Base-by-base conservation (phyloP, 1,284 basidiomycete species). In the Sanghuangporus baumii region DNA sequence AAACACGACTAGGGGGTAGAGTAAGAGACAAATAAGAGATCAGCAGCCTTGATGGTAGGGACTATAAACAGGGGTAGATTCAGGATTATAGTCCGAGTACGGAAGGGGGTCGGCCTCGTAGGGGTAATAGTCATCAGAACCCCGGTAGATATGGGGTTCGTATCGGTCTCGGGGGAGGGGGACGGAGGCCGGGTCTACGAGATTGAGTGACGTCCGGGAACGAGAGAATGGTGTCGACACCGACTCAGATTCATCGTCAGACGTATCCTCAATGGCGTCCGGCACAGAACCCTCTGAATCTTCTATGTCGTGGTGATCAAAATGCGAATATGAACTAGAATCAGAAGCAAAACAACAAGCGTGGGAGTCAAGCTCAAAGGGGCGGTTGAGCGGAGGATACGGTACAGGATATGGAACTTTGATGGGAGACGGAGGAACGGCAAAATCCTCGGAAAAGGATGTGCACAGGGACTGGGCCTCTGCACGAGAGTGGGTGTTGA, bases 181-280 rank as follows among this genome's bases (percentile, higher is more conserved):
- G 38, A 81, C 72, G 58, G 79, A 78, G 65, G 81, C 76, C 50
- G 81, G 75, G 69, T 84, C 80, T 46, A 77, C 71, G 61, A 81
- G 75, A 69, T 79, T 79, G 56, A 83, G 69, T 23, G 86, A 86
- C 12, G 73, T 70, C 55, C 70, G 72, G 48, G 75, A 76, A 55
- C 70, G 70, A 34, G 67, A 67, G 59, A 70, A 75, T 52, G 84
- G 86, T n/a, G 87, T 86, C 12, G 81, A 81, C 20, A 79, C 81
- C 12, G 81, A 75, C 66, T 91, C 89, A 18, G 88, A 89, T 76
- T 91, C 89, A 75, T 91, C 89, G 74, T 91, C 89, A 52, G 89
- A 91, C 55, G 81, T 83, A 74, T 91, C 89, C 71, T 91, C 89
- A 77, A 91, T 88, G 57, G 87, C 86, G 70, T 91, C 89, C 57